A percentile compares a stretch with the other conserved stretches of the same genome.
Evolutionary conservation across 208 protist genomes (phyloP).

Genomic region (Trypanosomatidae sp.): DNA sequence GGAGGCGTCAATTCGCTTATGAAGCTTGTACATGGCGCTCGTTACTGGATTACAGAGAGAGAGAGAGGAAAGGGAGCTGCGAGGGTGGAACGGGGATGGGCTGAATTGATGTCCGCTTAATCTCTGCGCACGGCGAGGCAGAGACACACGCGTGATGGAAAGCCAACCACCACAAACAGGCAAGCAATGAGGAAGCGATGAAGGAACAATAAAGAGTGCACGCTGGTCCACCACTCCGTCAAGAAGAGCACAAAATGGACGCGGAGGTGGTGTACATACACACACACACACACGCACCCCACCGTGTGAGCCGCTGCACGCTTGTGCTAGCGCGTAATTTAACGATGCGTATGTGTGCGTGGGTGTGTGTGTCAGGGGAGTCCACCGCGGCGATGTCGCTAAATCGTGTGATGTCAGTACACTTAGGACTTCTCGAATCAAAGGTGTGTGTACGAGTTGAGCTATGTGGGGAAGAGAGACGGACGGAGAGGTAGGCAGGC

Average conservation of each 20-base stretch:
- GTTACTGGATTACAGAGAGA: background rate
- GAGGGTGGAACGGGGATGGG: background rate
- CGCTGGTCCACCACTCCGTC: too few species aligned
- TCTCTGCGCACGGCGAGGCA: background rate
- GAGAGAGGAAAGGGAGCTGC: background rate
- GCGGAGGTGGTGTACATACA: background rate
- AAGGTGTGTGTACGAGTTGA: background rate
- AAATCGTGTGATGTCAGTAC: background rate
- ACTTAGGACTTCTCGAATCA: background rate
- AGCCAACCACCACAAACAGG: conserved; percentile 5
- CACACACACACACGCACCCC: background rate
- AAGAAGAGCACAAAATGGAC: conserved; percentile 9
- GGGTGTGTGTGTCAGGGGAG: too few species aligned
- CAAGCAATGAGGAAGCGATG: background rate
- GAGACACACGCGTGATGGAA: conserved; percentile 1
- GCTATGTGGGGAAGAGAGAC: background rate
- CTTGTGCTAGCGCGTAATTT: background rate
- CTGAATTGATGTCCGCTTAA: background rate
- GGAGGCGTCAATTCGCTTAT: conserved; percentile 13
- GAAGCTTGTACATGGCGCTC: conserved; percentile 23
- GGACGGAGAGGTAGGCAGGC: background rate
- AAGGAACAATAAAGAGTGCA: conserved; percentile 8
- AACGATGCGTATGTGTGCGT: background rate
- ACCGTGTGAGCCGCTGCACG: background rate
- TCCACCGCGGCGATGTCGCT: background rate